A percentile compares a stretch with the other conserved stretches of the same genome.
Conservation (phyloP, 495 filamentous ascomycete genomes). For the Gamarada debralockiae region DNA sequence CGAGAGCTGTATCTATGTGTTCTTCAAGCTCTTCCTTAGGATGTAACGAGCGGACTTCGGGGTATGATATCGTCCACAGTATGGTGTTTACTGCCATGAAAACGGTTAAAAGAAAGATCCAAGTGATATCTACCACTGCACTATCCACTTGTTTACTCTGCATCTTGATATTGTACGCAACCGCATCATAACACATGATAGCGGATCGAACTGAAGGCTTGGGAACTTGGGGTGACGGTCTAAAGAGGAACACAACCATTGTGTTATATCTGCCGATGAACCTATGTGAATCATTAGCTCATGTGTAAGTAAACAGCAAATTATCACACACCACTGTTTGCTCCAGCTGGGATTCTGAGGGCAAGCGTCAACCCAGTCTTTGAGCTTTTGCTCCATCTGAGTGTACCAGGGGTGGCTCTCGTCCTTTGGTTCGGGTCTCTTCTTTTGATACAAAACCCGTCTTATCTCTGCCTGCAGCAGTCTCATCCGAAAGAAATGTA, state of each 20-base stretch:
- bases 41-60: constrained; percentile 70
- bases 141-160: constrained; percentile 71
- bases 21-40: constrained; percentile 65
- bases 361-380: constrained; percentile 57
- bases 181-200: constrained; percentile 74
- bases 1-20: constrained; percentile 65
- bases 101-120: constrained; percentile 82
- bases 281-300: constrained; percentile 41
- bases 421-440: constrained; percentile 63
- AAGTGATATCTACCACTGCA: constrained; percentile 76
- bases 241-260: constrained; percentile 78
- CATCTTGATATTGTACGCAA: constrained; percentile 72
- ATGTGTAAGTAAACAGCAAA: constrained; percentile 2
- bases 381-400: constrained; percentile 71
- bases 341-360: constrained; percentile 45
- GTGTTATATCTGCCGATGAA: constrained; percentile 74
- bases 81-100: constrained; percentile 86
- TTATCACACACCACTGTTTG: constrained; percentile 43
- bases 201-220: constrained; percentile 74
- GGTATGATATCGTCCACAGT: constrained; percentile 83
- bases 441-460: constrained; percentile 76
- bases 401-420: constrained; percentile 83
- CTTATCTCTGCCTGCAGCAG: constrained; percentile 83
- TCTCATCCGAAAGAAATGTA: constrained; percentile 92
- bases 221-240: constrained; percentile 87